Evolutionary conservation across 306 rosid species (phyloP).

Genomic region (Psophocarpus tetragonolobus): DNA sequence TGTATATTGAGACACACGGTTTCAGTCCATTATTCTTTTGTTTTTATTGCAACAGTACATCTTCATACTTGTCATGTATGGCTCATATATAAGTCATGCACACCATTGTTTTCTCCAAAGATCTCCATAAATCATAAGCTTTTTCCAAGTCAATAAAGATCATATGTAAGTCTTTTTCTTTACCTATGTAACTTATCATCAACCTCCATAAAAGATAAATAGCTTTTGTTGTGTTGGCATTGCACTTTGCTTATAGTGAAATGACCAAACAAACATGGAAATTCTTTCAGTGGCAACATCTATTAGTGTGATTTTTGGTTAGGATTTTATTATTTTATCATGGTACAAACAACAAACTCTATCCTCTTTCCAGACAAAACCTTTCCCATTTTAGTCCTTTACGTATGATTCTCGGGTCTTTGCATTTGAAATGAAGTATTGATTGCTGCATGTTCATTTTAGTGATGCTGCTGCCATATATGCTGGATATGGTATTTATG

Average conservation of each 20-base stretch:
- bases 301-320: neutral
- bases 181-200: too few species aligned
- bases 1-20: too few species aligned
- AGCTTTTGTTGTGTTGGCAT: too few species aligned
- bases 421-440: neutral
- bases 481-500: conserved; percentile 21
- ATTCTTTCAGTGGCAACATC: neutral
- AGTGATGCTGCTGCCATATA: neutral
- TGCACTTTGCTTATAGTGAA: conserved; percentile 3
- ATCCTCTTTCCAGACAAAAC: neutral
- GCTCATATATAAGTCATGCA: too few species aligned
- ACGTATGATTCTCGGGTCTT: neutral
- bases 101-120: too few species aligned
- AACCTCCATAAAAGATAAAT: too few species aligned
- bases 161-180: too few species aligned
- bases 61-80: too few species aligned
- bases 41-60: too few species aligned
- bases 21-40: too few species aligned
- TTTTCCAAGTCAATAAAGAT: too few species aligned
- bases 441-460: neutral
- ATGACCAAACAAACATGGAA: neutral
- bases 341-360: neutral
- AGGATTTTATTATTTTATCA: conserved; percentile 9
- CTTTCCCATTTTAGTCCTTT: neutral
- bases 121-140: too few species aligned